These are phyloP conservation scores for Lactarius tabidus DNA, from an alignment of 768 basidiomycete genomes.

Conservation along the genomic window DNA sequence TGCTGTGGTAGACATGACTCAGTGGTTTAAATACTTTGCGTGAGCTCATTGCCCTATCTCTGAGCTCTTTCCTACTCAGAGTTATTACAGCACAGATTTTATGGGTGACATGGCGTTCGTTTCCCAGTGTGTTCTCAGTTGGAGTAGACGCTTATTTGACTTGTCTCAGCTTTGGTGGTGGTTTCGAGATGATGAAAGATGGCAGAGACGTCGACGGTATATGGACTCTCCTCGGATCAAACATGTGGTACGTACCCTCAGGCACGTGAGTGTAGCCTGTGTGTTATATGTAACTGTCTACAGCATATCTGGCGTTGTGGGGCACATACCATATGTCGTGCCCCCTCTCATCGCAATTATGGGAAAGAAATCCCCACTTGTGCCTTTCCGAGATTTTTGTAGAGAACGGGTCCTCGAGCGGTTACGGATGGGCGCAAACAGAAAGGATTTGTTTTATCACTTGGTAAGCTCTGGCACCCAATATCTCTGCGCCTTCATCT, in stretches of 20 bases:
- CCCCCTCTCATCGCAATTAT: not conserved
- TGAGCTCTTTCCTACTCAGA: not conserved
- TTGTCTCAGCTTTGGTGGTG: not conserved
- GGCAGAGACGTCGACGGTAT: not conserved
- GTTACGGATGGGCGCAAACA: not conserved
- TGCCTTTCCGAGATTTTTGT: not conserved
- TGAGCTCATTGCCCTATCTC: conserved; percentile 27
- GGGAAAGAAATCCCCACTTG: no score
- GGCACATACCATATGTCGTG: not conserved
- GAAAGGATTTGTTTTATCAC: conserved; percentile 39
- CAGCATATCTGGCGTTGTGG: not conserved
- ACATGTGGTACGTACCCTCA: not conserved
- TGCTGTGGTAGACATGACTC: conserved; percentile 30
- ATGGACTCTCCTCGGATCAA: not conserved
- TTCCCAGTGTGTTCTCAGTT: not conserved
- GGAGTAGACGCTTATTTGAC: not conserved
- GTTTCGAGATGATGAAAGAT: not conserved
- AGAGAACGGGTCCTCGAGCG: not conserved
- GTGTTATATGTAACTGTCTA: not conserved
- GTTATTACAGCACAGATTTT: conserved; percentile 36
- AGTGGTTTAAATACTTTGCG: conserved; percentile 41
- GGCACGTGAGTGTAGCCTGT: not conserved
- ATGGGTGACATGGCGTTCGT: conserved; percentile 42
- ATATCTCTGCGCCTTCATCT: not conserved
- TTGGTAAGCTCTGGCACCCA: conserved; percentile 30